Base-by-base conservation (phyloP, 345 rosid genomes). In the Sonneratia caseolaris region DNA sequence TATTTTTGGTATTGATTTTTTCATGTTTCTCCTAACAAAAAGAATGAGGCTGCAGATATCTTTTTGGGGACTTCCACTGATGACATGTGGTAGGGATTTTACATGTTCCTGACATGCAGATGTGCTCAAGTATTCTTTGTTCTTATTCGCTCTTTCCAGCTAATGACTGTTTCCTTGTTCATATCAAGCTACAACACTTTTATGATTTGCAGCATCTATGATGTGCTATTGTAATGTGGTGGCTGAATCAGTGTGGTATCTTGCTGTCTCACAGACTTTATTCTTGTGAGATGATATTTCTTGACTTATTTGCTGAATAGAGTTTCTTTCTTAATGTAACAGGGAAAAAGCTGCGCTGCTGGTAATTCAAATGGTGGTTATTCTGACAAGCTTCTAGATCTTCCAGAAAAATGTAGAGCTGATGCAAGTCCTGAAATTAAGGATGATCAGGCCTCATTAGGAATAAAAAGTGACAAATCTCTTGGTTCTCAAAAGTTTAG, bases 291-390 rank as follows among this genome's bases (percentile, higher is more conserved):
- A 11, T 7, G 4, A 32, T 35, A 24, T 35, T 62, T 35, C 32
- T 27, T 24, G 16, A 61, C 38, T 62, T 62, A 62, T 62, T 7
- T 62, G 66, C 66, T 62, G 38, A 62, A 27, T 62, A 35, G 6
- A 10, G 32, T 27, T 62, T 62, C 38, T 62, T 35, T 62, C 66
- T 62, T 11, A 0, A 13, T 62, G 38, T 14, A 32, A 27, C 12
- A 89, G 97, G 89, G 77, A 76, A 83, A 79, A 36, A 71, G 72
- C 49, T 53, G 68, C 27, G 65, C 64, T 71, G 70, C 68, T 75
- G 83, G 75, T 68, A 72, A 76, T 71, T 70, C 40, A 11, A 82
- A 77, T 80, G 80, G 71, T 66, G 77, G 71, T 68, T 84, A 82
- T 68, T 47, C 72, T 47, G 75, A 77, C 77, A 79, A 82, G 76